Evolutionary conservation across 495 filamentous ascomycete species (phyloP).

Genomic region (Aspergillus diversus): DNA sequence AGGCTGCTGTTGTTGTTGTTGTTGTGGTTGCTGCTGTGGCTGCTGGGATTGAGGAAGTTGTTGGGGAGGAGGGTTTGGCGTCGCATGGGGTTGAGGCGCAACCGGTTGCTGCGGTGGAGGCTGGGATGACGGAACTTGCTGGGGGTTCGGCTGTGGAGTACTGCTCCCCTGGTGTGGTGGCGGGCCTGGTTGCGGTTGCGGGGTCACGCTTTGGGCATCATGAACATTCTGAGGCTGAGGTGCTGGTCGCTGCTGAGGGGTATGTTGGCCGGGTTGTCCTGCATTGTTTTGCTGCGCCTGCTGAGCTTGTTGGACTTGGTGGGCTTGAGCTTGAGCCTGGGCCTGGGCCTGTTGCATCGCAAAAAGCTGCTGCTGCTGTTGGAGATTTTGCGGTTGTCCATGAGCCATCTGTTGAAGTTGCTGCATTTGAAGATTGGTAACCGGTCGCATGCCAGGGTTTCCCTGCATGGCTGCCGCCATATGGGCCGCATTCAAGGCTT

Average conservation of each 20-base stretch:
- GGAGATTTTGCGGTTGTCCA: conserved; percentile 54
- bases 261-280: conserved; percentile 47
- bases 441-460: conserved; percentile 49
- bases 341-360: conserved; percentile 44
- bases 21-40: conserved; percentile 38
- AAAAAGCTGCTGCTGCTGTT: conserved; percentile 53
- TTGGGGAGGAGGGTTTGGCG: conserved; percentile 46
- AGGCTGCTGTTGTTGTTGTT: conserved; percentile 39
- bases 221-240: conserved; percentile 50
- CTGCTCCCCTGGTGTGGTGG: conserved; percentile 46
- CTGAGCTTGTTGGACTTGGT: conserved; percentile 44
- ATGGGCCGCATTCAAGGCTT: conserved; percentile 58
- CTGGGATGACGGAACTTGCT: conserved; percentile 43
- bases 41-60: conserved; percentile 39
- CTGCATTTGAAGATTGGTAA: conserved; percentile 44
- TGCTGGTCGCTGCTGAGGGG: conserved; percentile 49
- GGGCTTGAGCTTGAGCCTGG: conserved; percentile 43
- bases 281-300: conserved; percentile 48
- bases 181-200: conserved; percentile 58
- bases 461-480: conserved; percentile 58
- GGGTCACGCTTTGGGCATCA: conserved; percentile 51
- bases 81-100: conserved; percentile 50
- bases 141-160: conserved; percentile 55
- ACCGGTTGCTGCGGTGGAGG: conserved; percentile 47
- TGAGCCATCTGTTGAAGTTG: conserved; percentile 56